These are phyloP conservation scores for Glycine tomentella DNA, from an alignment of 306 rosid genomes.

Conservation along the genomic window DNA sequence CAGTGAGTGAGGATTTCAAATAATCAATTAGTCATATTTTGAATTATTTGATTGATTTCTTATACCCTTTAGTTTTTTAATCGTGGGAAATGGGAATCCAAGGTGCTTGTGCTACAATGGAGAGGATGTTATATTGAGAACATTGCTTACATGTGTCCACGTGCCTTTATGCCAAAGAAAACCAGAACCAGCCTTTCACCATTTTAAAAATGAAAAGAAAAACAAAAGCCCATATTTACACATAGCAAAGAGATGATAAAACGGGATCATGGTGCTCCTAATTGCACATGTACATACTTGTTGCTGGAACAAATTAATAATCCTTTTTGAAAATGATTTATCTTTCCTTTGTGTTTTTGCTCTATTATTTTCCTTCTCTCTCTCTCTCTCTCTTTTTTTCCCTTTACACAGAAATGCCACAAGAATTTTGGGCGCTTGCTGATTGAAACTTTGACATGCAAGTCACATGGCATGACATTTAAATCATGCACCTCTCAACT, in stretches of 20 bases:
- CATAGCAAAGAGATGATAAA: conserved; percentile 45
- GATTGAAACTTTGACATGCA: too few relatives aligned
- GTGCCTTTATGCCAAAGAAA: conserved; percentile 61
- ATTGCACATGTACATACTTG: conserved; percentile 58
- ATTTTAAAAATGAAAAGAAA: conserved; percentile 39
- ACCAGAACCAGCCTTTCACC: conserved; percentile 49
- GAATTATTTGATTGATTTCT: conserved; percentile 42
- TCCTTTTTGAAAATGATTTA: too few relatives aligned
- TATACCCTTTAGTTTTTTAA: neutral
- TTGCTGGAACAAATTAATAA: too few relatives aligned
- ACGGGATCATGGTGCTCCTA: conserved; percentile 47
- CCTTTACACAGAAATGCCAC: too few relatives aligned
- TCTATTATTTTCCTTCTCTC: too few relatives aligned
- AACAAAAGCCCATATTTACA: conserved; percentile 28
- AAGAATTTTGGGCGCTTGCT: neutral
- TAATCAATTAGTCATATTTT: conserved; percentile 23
- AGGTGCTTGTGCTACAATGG: conserved; percentile 18
- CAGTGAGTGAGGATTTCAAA: conserved; percentile 25
- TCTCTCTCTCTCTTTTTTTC: too few relatives aligned
- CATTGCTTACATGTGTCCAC: conserved; percentile 46
- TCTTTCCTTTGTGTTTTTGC: neutral
- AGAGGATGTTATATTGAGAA: too few relatives aligned
- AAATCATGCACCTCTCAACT: too few relatives aligned
- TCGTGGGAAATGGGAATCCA: conserved; percentile 44
- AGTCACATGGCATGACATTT: too few relatives aligned